phyloP scores from a whole-genome alignment of 2,329 filamentous ascomycete genomes.

The Neofusicoccum kwambonambiense region DNA sequence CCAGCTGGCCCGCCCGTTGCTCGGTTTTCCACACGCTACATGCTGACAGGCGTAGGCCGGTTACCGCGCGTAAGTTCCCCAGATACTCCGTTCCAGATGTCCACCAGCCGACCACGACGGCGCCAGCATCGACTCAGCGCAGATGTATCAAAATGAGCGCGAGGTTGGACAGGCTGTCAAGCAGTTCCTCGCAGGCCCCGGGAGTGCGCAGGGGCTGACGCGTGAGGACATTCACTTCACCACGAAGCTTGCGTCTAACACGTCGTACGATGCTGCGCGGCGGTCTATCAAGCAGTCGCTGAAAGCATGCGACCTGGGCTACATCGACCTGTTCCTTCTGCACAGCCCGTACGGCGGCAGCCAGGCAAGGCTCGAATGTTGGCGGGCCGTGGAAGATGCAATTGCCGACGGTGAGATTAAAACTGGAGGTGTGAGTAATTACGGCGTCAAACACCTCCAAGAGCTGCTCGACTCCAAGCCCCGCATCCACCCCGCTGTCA shows the following conservation, averaged over 20 bases:
- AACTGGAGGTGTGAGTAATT: constrained; percentile 76
- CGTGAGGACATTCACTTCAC: constrained; percentile 77
- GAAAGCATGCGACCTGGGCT: constrained; percentile 64
- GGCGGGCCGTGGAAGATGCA: constrained; percentile 75
- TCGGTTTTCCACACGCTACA: neutral
- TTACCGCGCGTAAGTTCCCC: constrained; percentile 42
- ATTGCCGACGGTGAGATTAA: constrained; percentile 68
- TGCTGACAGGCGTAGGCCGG: constrained; percentile 39
- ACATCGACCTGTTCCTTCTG: constrained; percentile 76
- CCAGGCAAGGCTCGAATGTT: constrained; percentile 66
- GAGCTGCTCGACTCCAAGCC: constrained; percentile 66
- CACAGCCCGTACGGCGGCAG: constrained; percentile 77
- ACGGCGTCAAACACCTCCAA: constrained; percentile 70
- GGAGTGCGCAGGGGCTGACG: constrained; percentile 53
- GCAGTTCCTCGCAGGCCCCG: constrained; percentile 51
- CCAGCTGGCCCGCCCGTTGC: too few relatives aligned
- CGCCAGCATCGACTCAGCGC: constrained; percentile 55
- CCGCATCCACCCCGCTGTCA: constrained; percentile 65
- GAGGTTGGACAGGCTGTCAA: constrained; percentile 66
- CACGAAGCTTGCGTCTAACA: constrained; percentile 70
- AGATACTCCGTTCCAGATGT: neutral
- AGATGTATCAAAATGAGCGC: constrained; percentile 70
- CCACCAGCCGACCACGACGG: neutral
- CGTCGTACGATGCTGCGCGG: constrained; percentile 66
- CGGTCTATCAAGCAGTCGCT: constrained; percentile 65